Percentiles rank a stretch among this genome's conserved stretches.
phyloP scores from a whole-genome alignment of 257 asterid genomes.

The Jacaranda mimosifolia region DNA sequence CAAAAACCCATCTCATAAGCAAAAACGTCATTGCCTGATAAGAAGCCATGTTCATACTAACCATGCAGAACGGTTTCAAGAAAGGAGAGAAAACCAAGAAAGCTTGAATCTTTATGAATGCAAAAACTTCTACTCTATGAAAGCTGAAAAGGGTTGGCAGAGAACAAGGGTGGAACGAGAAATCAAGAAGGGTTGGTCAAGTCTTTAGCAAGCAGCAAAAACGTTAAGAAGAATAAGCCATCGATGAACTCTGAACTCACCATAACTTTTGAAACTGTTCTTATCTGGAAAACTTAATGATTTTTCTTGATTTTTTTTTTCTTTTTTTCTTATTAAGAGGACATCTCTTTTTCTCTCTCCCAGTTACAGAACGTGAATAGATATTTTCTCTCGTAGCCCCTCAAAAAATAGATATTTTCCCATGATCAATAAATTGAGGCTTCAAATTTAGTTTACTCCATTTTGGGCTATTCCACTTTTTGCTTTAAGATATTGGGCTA shows the following conservation, averaged over 20 bases:
- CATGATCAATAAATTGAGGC: background rate
- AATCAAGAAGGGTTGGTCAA: background rate
- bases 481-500: no score
- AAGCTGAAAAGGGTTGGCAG: constrained; percentile 20
- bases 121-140: constrained; percentile 24
- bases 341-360: background rate
- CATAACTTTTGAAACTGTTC: constrained; percentile 44
- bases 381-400: constrained; percentile 31
- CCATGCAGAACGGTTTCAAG: constrained; percentile 38
- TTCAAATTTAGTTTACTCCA: no score
- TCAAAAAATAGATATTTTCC: background rate
- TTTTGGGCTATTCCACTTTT: no score
- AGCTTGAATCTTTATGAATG: constrained; percentile 37
- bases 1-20: constrained; percentile 21
- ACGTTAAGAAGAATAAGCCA: constrained; percentile 30
- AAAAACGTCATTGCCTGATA: constrained; percentile 19
- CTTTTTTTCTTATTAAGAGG: constrained; percentile 29
- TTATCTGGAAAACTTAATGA: constrained; percentile 42
- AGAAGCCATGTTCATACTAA: constrained; percentile 22
- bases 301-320: constrained; percentile 16
- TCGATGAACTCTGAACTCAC: constrained; percentile 52
- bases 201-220: constrained; percentile 6
- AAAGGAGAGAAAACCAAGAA: constrained; percentile 24
- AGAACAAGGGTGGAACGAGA: constrained; percentile 7
- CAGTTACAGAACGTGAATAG: constrained; percentile 28